phyloP scores from a whole-genome alignment of 2,329 filamentous ascomycete genomes.

The Rugonectria rugulosa region DNA sequence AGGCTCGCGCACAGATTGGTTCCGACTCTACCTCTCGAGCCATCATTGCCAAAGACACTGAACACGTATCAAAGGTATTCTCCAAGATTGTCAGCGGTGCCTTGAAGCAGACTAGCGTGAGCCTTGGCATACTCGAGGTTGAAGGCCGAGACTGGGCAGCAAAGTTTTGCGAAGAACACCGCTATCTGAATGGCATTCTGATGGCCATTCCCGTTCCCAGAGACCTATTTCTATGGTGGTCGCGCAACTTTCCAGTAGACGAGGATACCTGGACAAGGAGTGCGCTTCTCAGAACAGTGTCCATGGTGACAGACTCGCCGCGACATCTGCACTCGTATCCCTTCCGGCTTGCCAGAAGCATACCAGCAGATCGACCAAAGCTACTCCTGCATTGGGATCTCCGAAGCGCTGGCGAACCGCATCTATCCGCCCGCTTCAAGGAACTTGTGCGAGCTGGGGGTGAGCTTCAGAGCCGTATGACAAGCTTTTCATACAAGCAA shows the following conservation, averaged over 20 bases:
- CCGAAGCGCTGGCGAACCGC: background rate
- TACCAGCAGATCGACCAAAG: conserved; percentile 1
- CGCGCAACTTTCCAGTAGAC: conserved; percentile 10
- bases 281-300: conserved; percentile 14
- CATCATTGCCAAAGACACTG: conserved; percentile 18
- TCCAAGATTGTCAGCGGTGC: conserved; percentile 9
- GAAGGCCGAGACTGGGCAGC: conserved; percentile 8
- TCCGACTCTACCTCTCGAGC: conserved; percentile 4
- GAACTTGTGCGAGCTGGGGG: conserved; percentile 12
- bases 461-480: conserved; percentile 9
- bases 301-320: conserved; percentile 17
- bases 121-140: conserved; percentile 7
- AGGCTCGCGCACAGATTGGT: conserved; percentile 9
- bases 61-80: conserved; percentile 2
- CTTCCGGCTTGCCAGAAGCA: conserved; percentile 11
- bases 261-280: conserved; percentile 17
- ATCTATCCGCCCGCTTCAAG: conserved; percentile 17
- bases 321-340: conserved; percentile 19
- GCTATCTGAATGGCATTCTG: conserved; percentile 16
- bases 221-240: conserved; percentile 15
- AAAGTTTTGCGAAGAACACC: conserved; percentile 7
- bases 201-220: conserved; percentile 14
- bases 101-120: conserved; percentile 3
- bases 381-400: conserved; percentile 18
- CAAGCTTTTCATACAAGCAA: conserved; percentile 20